Evolutionary conservation across 495 filamentous ascomycete species (phyloP).

Genomic region (Cercophora scortea): DNA sequence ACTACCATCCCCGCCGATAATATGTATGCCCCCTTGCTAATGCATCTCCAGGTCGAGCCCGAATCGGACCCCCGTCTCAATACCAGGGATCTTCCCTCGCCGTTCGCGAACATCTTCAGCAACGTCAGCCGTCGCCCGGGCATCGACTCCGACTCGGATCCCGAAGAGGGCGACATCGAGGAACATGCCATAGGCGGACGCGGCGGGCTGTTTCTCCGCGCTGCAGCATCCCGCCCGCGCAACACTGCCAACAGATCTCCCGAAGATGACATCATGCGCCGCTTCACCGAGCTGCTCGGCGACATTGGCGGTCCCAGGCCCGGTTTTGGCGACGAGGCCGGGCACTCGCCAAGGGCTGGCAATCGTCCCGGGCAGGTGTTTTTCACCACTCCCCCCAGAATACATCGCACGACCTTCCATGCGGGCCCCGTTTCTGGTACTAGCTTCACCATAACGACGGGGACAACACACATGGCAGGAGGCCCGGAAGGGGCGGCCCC

Average conservation of each 20-base stretch:
- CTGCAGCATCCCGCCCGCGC: conserved; percentile 7
- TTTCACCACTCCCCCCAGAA: not conserved
- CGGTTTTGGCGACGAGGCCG: too few species aligned
- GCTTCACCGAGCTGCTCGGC: conserved; percentile 35
- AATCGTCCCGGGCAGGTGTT: too few species aligned
- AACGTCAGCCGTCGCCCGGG: conserved; percentile 29
- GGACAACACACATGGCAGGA: not conserved
- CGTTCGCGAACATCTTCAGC: conserved; percentile 12
- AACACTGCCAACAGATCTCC: conserved; percentile 9
- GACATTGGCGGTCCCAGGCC: not conserved
- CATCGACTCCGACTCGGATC: conserved; percentile 35
- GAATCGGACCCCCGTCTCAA: conserved; percentile 34
- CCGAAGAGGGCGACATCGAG: conserved; percentile 40
- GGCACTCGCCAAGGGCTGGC: too few species aligned
- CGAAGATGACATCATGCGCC: conserved; percentile 29
- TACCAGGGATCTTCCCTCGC: conserved; percentile 20
- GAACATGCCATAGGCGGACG: conserved; percentile 38
- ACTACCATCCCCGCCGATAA: not conserved
- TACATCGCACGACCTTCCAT: conserved; percentile 15
- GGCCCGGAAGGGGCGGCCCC: not conserved
- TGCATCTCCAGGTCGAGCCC: conserved; percentile 24
- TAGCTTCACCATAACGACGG: conserved; percentile 25
- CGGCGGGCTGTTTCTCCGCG: conserved; percentile 36
- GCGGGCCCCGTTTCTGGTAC: conserved; percentile 11
- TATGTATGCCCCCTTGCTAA: conserved; percentile 13